Conservation (phyloP, 2,329 filamentous ascomycete species). For the Claviceps lovelessii region DNA sequence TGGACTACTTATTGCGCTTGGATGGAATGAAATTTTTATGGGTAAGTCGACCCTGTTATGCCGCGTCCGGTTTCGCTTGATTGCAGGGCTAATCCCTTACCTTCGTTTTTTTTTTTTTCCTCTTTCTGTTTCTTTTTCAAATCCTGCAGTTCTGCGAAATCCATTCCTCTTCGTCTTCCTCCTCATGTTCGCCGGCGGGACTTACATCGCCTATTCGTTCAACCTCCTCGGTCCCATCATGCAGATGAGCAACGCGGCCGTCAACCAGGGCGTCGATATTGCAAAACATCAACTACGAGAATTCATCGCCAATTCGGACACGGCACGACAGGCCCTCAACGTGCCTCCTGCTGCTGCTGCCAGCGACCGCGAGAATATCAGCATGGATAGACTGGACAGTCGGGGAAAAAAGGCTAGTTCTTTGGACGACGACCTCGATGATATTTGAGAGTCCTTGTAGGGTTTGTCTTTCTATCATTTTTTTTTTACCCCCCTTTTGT, state of each 20-base stretch:
- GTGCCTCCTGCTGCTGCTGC: conserved; percentile 37
- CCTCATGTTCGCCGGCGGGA: conserved; percentile 58
- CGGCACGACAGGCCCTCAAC: conserved; percentile 66
- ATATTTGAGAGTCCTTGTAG: conserved; percentile 27
- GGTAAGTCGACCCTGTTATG: conserved; percentile 42
- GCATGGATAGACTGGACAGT: conserved; percentile 46
- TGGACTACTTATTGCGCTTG: conserved; percentile 69
- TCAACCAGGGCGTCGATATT: conserved; percentile 73
- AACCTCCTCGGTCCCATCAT: conserved; percentile 94
- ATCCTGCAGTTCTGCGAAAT: conserved; percentile 70
- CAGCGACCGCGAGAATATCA: conserved; percentile 28
- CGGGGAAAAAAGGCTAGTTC: conserved; percentile 35
- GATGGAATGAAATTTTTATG: conserved; percentile 97
- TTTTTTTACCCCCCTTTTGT: not conserved
- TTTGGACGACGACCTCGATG: conserved; percentile 43
- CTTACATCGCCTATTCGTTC: conserved; percentile 82
- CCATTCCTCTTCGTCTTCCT: conserved; percentile 85
- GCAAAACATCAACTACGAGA: conserved; percentile 83
- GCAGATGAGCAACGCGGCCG: conserved; percentile 85
- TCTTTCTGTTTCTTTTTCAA: not conserved
- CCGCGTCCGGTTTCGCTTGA: too few species aligned
- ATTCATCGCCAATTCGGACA: conserved; percentile 78
- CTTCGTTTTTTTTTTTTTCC: not conserved
- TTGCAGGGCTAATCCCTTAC: not conserved
- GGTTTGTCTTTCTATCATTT: not conserved